Conservation (phyloP, 139 green algal genomes). For the Micromonas commoda region DNA sequence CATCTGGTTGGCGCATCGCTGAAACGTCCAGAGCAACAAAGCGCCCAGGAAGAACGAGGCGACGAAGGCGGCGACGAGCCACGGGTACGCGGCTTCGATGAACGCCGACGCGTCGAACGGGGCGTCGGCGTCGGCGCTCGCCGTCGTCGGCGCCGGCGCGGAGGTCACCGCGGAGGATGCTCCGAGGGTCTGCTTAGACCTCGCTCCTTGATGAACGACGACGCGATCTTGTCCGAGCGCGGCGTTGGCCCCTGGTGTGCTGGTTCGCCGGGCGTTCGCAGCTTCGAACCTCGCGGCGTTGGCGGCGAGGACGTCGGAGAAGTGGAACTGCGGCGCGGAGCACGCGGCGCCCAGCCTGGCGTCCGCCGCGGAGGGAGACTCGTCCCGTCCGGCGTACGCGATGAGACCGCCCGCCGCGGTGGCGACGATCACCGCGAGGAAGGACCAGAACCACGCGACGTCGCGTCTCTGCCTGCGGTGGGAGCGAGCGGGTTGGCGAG, state of each 20-base stretch:
- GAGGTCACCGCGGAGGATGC: too few species aligned
- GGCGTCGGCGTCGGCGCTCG: not conserved
- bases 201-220: too few species aligned
- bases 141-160: too few species aligned
- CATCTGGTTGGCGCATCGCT: not conserved
- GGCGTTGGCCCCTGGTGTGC: too few species aligned
- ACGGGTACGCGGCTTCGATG: not conserved
- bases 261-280: too few species aligned
- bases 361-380: not conserved
- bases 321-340: not conserved
- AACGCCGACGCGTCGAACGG: slow-evolving; percentile 3
- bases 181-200: too few species aligned
- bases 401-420: too few species aligned
- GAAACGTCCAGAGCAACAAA: not conserved
- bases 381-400: not conserved
- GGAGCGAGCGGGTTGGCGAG: too few species aligned
- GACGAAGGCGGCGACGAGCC: not conserved
- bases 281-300: not conserved
- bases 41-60: not conserved
- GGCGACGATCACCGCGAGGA: not conserved
- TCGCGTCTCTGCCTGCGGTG: not conserved
- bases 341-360: not conserved
- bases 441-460: not conserved
- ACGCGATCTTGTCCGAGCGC: too few species aligned
- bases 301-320: not conserved